Base-by-base conservation (phyloP, 768 basidiomycete genomes). In the Tulasnella sp. region DNA sequence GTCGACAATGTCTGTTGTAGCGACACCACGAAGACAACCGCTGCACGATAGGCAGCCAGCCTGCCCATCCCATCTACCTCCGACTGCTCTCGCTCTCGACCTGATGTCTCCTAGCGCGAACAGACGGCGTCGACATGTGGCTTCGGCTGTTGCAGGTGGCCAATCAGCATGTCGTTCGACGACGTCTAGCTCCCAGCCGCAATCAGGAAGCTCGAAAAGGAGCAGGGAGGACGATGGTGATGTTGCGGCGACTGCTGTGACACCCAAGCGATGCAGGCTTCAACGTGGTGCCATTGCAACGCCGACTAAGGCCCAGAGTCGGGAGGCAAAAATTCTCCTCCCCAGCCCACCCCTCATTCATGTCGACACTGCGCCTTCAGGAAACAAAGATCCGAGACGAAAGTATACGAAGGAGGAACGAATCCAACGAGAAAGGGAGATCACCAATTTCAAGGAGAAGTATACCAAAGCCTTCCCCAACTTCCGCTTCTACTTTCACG, bases 401-500 rank as follows among this genome's bases (percentile, higher is more conserved):
- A 72, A 73, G 22, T 47, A 64, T 22, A 69, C 39, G 52, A 73
- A 76, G n/a, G 44, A 66, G 69, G 75, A 75, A 35, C 75, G 75
- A 42, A 44, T 73, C 26, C 74, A 74, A 41, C 73, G 76, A 37
- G 76, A 78, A 42, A 75, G 75, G 64, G 74, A 74, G 14, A 75
- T 77, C 52, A 77, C 83, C 5, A 90, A 92, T 76, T 98, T 94
- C 82, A 87, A 86, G 77, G 81, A 86, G 64, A 97, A 94, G 82
- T 98, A 94, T 80, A 86, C 84, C 70, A 86, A 87, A 67, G 91
- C 91, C 26, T 97, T 98, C 81, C 93, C 93, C 1, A 81, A 80
- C 32, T 94, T 90, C 83, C 86, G 83, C 19, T 96, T 98, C 80
- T 90, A 93, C 80, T 90, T 98, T 78, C 94, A 97, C 78, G 78